Evolutionary conservation across 495 filamentous ascomycete species (phyloP), one percentile per base, ranked within the genome.

Genomic region (Delitschia confertaspora): DNA sequence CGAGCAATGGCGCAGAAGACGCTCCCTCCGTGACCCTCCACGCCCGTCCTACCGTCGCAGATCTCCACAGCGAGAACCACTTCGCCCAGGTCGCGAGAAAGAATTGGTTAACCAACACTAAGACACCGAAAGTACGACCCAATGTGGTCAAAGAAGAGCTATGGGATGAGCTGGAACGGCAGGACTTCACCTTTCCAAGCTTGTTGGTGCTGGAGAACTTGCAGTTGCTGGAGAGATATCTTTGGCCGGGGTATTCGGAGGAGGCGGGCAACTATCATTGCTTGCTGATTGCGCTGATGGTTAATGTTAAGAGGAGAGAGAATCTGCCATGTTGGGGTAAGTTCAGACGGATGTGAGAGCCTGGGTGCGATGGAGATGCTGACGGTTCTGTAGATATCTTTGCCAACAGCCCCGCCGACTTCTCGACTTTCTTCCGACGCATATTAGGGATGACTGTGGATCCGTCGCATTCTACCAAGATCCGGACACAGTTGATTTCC

Each of bases 241-340:
- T 99, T 18, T 99, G 93, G 91, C 91, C 89, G 17, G 82, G 83
- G 35, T 99, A 89, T 60, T 75, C 72, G 29, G 88, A 95, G 51
- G 79, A 88, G 57, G 79, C 87, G 19, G 89, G 86, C 25, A 89
- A 96, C 61, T 80, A 83, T 53, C 88, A 96, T 61, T 80, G 93
- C 40, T 72, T 95, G 20, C 66, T 96, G 38, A 79, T 95, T 51
- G 80, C 80, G 9, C 62, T 93, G 47, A 78, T 96, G 49, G 75
- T 87, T 40, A 93, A 87, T 66, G 78, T 88, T 34, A 95, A 94
- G 65, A 74, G 80, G 55, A 73, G 87, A 51, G 88, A 96, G 61
- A 78, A 82, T 56, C 64, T 99, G 33, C 79, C 83, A 38, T 83
- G 82, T 56, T 99, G 91, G 91, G 75, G 80, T 82, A 66, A 25